Conservation (phyloP, 2,329 filamentous ascomycete species). For the Microdochium bolleyi region DNA sequence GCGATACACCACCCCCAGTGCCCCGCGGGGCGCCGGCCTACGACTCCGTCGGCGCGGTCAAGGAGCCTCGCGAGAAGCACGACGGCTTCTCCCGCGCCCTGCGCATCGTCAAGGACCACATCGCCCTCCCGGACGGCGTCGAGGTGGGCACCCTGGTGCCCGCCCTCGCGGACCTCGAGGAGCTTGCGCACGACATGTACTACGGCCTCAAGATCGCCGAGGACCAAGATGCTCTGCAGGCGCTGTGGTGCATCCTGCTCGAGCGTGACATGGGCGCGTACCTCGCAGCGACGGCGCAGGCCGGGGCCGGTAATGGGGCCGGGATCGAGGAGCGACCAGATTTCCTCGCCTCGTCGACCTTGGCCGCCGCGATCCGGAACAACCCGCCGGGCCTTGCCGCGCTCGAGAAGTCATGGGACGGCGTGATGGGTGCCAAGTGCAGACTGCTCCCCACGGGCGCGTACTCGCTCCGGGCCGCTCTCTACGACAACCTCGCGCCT, state of each 20-base stretch:
- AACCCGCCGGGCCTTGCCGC: conserved; percentile 52
- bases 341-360: conserved; percentile 46
- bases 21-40: conserved; percentile 44
- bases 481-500: conserved; percentile 33
- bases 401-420: conserved; percentile 38
- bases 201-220: conserved; percentile 57
- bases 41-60: conserved; percentile 48
- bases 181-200: conserved; percentile 61
- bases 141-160: conserved; percentile 28
- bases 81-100: conserved; percentile 38
- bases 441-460: conserved; percentile 1
- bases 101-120: conserved; percentile 37
- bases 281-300: conserved; percentile 10
- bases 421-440: conserved; percentile 30
- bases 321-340: conserved; percentile 19
- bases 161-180: conserved; percentile 50
- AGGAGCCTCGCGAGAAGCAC: conserved; percentile 35
- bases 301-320: not conserved
- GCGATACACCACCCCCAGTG: conserved; percentile 13
- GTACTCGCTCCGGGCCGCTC: conserved; percentile 21
- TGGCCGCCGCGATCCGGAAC: conserved; percentile 54
- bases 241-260: conserved; percentile 49
- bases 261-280: conserved; percentile 13
- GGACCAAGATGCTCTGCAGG: conserved; percentile 41
- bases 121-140: conserved; percentile 11